Conservation (phyloP, 768 basidiomycete genomes). For the Naganishia kalamii region DNA sequence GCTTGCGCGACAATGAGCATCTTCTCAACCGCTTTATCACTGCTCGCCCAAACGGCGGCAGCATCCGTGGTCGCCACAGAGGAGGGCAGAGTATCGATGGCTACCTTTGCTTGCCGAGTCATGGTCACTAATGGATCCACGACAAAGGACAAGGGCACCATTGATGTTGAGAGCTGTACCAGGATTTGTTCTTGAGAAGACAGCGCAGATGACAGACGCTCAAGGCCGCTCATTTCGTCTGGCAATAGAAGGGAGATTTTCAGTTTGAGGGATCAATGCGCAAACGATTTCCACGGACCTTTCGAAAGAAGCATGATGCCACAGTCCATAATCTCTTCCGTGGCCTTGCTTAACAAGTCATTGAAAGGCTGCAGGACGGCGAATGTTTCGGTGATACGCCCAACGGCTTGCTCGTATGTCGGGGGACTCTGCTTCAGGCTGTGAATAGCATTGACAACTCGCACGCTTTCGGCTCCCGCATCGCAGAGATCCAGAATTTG, state of each 20-base stretch:
- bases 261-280: neutral
- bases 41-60: constrained; percentile 27
- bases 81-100: neutral
- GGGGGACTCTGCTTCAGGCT: neutral
- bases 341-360: neutral
- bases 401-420: neutral
- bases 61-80: neutral
- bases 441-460: neutral
- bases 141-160: neutral
- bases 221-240: neutral
- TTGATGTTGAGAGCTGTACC: neutral
- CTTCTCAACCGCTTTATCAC: constrained; percentile 54
- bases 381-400: neutral
- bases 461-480: neutral
- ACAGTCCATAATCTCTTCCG: neutral
- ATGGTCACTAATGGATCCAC: neutral
- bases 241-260: neutral
- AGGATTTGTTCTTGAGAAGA: neutral
- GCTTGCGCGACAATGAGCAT: constrained; percentile 64
- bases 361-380: neutral
- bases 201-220: neutral
- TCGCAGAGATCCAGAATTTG: neutral
- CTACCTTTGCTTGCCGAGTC: neutral
- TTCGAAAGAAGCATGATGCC: constrained; percentile 2
- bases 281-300: neutral